Percentiles rank a stretch among this genome's conserved stretches.
phyloP scores from a whole-genome alignment of 1,284 basidiomycete genomes.

The Trametes hirsuta region DNA sequence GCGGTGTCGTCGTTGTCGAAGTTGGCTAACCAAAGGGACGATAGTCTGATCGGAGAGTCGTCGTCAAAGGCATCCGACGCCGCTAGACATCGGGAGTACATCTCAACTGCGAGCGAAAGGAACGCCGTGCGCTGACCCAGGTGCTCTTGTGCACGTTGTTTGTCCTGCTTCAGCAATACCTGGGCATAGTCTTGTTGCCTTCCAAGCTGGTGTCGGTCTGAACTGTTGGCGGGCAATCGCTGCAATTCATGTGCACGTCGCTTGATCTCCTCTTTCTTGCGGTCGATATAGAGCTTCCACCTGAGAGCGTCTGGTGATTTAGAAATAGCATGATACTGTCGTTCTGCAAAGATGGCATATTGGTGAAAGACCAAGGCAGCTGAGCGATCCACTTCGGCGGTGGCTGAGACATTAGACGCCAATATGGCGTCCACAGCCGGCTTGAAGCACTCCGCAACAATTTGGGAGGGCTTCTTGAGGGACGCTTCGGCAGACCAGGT shows the following conservation, averaged over 20 bases:
- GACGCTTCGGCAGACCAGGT: constrained; percentile 90
- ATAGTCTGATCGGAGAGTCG: constrained; percentile 78
- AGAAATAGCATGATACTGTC: constrained; percentile 75
- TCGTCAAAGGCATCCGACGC: constrained; percentile 77
- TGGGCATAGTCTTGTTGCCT: constrained; percentile 44
- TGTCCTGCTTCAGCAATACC: constrained; percentile 56
- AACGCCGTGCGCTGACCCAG: constrained; percentile 64
- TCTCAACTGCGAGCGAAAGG: constrained; percentile 75
- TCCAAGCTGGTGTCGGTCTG: constrained; percentile 29
- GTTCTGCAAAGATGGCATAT: constrained; percentile 88
- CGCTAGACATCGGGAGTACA: constrained; percentile 80
- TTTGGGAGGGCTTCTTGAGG: constrained; percentile 79
- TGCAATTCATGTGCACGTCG: constrained; percentile 40
- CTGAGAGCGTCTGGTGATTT: constrained; percentile 76
- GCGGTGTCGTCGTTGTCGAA: constrained; percentile 66
- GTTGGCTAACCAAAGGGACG: constrained; percentile 92
- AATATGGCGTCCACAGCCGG: constrained; percentile 55
- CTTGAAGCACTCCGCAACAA: constrained; percentile 72
- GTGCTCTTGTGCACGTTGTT: constrained; percentile 62
- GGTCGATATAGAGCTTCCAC: constrained; percentile 74
- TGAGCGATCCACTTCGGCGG: constrained; percentile 28
- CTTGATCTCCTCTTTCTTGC: constrained; percentile 68
- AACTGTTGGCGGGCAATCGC: constrained; percentile 33
- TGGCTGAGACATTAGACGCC: constrained; percentile 17
- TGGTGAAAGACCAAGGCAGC: constrained; percentile 77